These are phyloP conservation scores for Populus nigra DNA, from an alignment of 345 rosid genomes.

Conservation along the genomic window DNA sequence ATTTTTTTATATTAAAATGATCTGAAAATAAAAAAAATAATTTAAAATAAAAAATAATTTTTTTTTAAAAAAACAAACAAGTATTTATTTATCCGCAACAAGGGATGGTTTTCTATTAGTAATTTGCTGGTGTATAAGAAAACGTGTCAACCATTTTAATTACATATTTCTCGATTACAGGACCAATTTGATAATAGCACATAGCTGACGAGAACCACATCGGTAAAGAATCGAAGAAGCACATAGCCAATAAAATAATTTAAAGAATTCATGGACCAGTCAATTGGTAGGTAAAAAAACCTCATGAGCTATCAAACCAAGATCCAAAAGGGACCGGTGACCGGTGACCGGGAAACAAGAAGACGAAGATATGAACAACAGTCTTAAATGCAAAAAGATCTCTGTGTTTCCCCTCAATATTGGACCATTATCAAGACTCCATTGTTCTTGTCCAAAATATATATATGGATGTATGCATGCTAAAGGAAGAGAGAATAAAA, in stretches of 20 bases:
- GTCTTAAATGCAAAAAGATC: slow-evolving; percentile 19
- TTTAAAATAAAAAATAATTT: too few species aligned
- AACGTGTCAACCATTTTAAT: background rate
- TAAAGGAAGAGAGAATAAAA: background rate
- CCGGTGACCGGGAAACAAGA: slow-evolving; percentile 20
- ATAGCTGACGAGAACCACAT: background rate
- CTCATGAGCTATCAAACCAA: background rate
- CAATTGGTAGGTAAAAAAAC: background rate
- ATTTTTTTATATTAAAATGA: too few species aligned
- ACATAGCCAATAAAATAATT: background rate
- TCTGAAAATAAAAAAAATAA: too few species aligned
- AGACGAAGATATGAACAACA: slow-evolving; percentile 18
- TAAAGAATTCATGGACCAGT: background rate
- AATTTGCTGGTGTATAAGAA: too few species aligned
- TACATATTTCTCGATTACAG: background rate
- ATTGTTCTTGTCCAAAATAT: background rate
- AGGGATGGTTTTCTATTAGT: too few species aligned
- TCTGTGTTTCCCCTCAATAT: slow-evolving; percentile 4
- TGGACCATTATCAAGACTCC: background rate
- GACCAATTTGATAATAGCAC: background rate
- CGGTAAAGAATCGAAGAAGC: background rate
- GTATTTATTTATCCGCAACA: too few species aligned
- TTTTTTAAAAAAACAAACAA: too few species aligned
- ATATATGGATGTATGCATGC: background rate
- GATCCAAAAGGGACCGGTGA: slow-evolving; percentile 24